These are phyloP conservation scores for Simplicillium sp. DNA, from an alignment of 2,329 filamentous ascomycete species.

Conservation along the genomic window DNA sequence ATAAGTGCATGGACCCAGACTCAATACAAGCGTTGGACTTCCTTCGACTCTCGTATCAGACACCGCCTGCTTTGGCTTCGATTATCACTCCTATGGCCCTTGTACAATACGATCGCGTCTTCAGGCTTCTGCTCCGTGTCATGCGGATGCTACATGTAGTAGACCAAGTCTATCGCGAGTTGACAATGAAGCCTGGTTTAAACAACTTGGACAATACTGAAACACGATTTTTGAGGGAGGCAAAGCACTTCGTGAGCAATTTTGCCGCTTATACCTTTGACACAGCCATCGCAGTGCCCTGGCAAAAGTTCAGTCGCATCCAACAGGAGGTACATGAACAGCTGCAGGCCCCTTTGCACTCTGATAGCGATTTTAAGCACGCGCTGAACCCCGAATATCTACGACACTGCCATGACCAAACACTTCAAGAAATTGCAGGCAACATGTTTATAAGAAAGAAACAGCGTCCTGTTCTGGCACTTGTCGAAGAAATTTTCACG, in stretches of 20 bases:
- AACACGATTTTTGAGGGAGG: constrained; percentile 62
- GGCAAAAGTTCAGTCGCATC: constrained; percentile 59
- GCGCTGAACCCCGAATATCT: constrained; percentile 53
- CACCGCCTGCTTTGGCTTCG: constrained; percentile 59
- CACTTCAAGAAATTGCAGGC: constrained; percentile 67
- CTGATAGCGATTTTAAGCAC: constrained; percentile 5
- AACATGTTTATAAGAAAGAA: constrained; percentile 64
- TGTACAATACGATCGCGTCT: constrained; percentile 76
- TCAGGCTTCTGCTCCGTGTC: constrained; percentile 68
- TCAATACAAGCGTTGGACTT: constrained; percentile 90
- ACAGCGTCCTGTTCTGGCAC: constrained; percentile 60
- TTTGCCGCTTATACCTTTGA: constrained; percentile 74
- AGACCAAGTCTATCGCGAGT: constrained; percentile 52
- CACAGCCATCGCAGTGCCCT: constrained; percentile 62
- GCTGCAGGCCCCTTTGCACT: constrained; percentile 1
- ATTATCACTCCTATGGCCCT: constrained; percentile 65
- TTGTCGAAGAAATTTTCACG: constrained; percentile 70
- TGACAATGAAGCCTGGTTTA: constrained; percentile 28
- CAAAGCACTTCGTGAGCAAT: constrained; percentile 67
- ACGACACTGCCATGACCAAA: constrained; percentile 59
- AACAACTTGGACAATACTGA: constrained; percentile 21
- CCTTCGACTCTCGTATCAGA: constrained; percentile 73
- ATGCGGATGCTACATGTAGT: constrained; percentile 71
- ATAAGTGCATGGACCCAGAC: constrained; percentile 72
- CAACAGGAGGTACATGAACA: constrained; percentile 29